Evolutionary conservation across 2,329 filamentous ascomycete species (phyloP).

Genomic region (Aspergillus persii): DNA sequence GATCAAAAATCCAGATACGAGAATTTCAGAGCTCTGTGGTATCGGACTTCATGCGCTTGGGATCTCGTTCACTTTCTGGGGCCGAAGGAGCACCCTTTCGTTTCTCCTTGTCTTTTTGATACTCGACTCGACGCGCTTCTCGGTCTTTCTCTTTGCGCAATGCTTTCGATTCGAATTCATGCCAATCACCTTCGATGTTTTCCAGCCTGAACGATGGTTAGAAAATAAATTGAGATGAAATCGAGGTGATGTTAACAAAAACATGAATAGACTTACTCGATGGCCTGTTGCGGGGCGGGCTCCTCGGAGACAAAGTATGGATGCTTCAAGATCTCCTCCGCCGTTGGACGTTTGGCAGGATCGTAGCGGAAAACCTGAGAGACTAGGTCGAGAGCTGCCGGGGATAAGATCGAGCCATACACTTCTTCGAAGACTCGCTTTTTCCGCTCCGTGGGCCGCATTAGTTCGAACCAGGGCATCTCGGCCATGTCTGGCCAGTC

Average conservation of each 20-base stretch:
- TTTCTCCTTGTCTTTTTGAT: conserved; percentile 50
- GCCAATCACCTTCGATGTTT: conserved; percentile 88
- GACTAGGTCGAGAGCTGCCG: conserved; percentile 79
- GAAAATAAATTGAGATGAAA: background rate
- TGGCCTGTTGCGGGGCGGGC: conserved; percentile 71
- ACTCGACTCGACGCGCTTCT: conserved; percentile 51
- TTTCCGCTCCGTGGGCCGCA: conserved; percentile 72
- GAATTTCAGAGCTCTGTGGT: conserved; percentile 13
- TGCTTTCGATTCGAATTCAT: conserved; percentile 97
- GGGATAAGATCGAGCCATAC: conserved; percentile 73
- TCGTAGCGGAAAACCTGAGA: conserved; percentile 86
- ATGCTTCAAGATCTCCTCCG: conserved; percentile 79
- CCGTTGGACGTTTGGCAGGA: conserved; percentile 76
- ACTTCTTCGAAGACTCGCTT: conserved; percentile 76
- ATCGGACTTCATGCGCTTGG: conserved; percentile 39
- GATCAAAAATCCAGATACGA: background rate
- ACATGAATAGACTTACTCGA: conserved; percentile 65
- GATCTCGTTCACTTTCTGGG: conserved; percentile 38
- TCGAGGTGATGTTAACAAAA: background rate
- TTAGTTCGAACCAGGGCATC: conserved; percentile 94
- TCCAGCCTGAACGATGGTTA: conserved; percentile 58
- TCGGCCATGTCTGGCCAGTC: conserved; percentile 91
- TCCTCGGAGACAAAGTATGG: conserved; percentile 84
- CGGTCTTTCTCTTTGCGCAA: conserved; percentile 79
- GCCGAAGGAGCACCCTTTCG: conserved; percentile 42